Conservation (phyloP, 164 flowering plant species). For the Hamamelis virginiana region DNA sequence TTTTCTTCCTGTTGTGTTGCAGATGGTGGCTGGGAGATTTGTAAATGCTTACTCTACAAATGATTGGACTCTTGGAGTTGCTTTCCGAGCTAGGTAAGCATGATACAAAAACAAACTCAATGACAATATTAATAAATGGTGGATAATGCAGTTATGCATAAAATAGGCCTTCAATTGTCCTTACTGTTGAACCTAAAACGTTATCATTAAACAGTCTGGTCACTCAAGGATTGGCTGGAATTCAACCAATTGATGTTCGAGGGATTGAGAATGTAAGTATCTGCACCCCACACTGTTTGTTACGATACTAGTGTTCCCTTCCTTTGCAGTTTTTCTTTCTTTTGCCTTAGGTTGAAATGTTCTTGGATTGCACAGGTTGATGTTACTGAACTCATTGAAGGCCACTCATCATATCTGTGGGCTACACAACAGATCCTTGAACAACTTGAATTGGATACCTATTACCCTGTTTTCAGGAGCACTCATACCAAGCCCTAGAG, state of each 20-base stretch:
- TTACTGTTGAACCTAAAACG: too few relatives aligned
- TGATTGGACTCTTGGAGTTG: conserved; percentile 96
- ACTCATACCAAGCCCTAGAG: conserved; percentile 6
- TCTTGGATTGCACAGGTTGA: conserved; percentile 45
- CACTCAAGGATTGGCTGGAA: conserved; percentile 87
- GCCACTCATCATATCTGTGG: conserved; percentile 83
- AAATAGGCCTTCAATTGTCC: too few relatives aligned
- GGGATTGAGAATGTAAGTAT: conserved; percentile 84
- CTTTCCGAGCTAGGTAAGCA: conserved; percentile 89
- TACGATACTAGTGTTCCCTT: too few relatives aligned
- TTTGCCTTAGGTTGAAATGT: not conserved
- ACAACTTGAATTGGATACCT: conserved; percentile 68
- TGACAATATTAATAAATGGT: too few relatives aligned
- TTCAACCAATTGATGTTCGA: conserved; percentile 64
- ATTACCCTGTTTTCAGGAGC: conserved; percentile 60
- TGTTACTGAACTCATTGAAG: conserved; percentile 52
- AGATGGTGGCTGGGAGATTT: conserved; percentile 96
- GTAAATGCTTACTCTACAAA: conserved; percentile 79
- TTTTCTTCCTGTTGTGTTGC: conserved; percentile 18
- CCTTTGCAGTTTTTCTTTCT: not conserved
- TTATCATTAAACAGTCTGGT: conserved; percentile 55
- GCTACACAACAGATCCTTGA: conserved; percentile 60
- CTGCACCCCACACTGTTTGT: not conserved
- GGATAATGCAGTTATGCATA: too few relatives aligned
- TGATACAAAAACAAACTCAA: too few relatives aligned